phyloP scores from a whole-genome alignment of 116 monocot species.

The Trichopus zeylanicus region DNA sequence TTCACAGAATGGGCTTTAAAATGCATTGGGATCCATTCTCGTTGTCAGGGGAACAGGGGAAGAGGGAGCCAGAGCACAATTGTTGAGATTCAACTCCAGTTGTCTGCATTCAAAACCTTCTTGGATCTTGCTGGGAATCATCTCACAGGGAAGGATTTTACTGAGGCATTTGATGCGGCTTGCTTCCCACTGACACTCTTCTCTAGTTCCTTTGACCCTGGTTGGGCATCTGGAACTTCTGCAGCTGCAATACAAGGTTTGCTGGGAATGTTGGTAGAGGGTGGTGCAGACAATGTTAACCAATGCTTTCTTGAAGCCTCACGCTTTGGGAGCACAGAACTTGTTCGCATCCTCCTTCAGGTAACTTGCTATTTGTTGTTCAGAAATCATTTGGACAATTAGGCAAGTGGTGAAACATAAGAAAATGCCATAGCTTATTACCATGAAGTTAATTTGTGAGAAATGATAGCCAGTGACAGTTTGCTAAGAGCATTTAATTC shows the following conservation, averaged over 20 bases:
- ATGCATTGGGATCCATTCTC: slow-evolving; percentile 81
- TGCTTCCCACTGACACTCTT: slow-evolving; percentile 97
- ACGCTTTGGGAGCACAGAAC: slow-evolving; percentile 92
- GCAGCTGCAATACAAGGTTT: slow-evolving; percentile 72
- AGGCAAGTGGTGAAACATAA: too few relatives aligned
- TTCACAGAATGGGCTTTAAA: slow-evolving; percentile 96
- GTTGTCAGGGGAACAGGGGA: slow-evolving; percentile 37
- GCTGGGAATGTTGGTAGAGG: slow-evolving; percentile 79
- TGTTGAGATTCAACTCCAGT: slow-evolving; percentile 67
- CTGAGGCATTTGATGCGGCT: slow-evolving; percentile 94
- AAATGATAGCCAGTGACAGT: too few relatives aligned
- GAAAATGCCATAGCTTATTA: too few relatives aligned
- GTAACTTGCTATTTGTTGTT: slow-evolving; percentile 17
- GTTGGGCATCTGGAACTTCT: slow-evolving; percentile 77
- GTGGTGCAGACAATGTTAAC: slow-evolving; percentile 95
- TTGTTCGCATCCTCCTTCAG: slow-evolving; percentile 87
- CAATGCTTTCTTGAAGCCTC: slow-evolving; percentile 97
- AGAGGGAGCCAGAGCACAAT: slow-evolving; percentile 31
- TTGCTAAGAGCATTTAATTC: too few relatives aligned
- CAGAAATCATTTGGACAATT: not conserved
- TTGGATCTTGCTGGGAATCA: slow-evolving; percentile 81
- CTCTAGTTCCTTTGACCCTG: slow-evolving; percentile 76
- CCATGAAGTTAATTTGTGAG: too few relatives aligned
- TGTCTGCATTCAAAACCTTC: slow-evolving; percentile 80
- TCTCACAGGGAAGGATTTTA: slow-evolving; percentile 85